Conservation (phyloP, 2,329 filamentous ascomycete species). For the Cladophialophora psammophila region DNA sequence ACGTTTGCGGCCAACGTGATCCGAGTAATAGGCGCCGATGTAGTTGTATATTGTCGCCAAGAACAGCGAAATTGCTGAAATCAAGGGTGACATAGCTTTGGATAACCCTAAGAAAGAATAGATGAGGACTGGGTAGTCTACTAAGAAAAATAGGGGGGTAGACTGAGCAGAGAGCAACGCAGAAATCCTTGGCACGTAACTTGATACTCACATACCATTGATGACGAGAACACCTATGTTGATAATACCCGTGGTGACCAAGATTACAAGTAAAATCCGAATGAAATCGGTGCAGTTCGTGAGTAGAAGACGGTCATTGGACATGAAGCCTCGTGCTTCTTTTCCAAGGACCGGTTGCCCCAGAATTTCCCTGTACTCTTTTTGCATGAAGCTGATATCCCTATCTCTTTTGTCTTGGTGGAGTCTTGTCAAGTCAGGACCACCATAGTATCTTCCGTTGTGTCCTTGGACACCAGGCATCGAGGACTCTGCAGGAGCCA, state of each 20-base stretch:
- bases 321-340: background rate
- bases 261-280: background rate
- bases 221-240: constrained; percentile 4
- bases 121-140: background rate
- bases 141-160: background rate
- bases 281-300: background rate
- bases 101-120: background rate
- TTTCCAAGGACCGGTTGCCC: constrained; percentile 45
- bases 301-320: background rate
- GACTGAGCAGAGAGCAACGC: background rate
- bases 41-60: background rate
- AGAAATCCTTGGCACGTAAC: background rate
- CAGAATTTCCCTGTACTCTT: background rate
- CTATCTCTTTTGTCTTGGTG: background rate
- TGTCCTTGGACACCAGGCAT: constrained; percentile 50
- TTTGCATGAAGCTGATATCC: background rate
- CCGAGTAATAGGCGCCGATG: background rate
- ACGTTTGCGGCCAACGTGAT: background rate
- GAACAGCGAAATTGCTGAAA: background rate
- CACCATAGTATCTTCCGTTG: constrained; percentile 53
- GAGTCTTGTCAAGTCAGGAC: constrained; percentile 46
- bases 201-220: background rate
- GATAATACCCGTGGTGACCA: constrained; percentile 4
- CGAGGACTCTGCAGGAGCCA: constrained; percentile 5
- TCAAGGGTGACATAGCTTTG: background rate